A percentile compares a stretch with the other conserved stretches of the same genome.
Evolutionary conservation across 2,329 filamentous ascomycete genomes (phyloP).

Genomic region (Orbilia oligospora): DNA sequence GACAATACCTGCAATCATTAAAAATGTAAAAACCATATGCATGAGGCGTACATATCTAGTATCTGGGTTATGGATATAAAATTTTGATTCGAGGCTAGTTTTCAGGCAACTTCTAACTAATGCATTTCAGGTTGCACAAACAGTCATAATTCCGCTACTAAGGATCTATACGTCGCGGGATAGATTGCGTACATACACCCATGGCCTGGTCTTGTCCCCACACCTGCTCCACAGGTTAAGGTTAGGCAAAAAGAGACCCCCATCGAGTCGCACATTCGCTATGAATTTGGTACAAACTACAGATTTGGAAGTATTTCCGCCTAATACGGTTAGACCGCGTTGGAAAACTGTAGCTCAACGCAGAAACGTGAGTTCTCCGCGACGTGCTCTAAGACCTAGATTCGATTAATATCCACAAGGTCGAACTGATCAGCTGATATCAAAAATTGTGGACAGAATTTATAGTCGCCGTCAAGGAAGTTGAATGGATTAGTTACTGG

Average conservation of each 20-base stretch:
- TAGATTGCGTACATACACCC: not conserved
- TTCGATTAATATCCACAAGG: too few relatives aligned
- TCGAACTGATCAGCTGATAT: too few relatives aligned
- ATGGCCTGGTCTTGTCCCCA: too few relatives aligned
- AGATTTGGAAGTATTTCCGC: constrained; percentile 1
- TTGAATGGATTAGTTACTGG: too few relatives aligned
- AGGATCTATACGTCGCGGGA: not conserved
- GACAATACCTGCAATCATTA: too few relatives aligned
- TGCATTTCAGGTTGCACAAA: not conserved
- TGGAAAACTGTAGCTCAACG: constrained; percentile 5
- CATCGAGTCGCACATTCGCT: not conserved
- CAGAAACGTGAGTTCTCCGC: not conserved
- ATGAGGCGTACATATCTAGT: too few relatives aligned
- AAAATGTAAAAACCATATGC: too few relatives aligned
- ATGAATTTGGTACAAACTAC: not conserved
- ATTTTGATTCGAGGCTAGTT: too few relatives aligned
- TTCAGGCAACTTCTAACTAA: not conserved
- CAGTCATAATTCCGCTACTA: not conserved
- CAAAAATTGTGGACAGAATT: too few relatives aligned
- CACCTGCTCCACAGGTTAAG: not conserved
- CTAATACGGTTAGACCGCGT: constrained; percentile 10
- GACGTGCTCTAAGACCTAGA: not conserved
- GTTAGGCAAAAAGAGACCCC: constrained; percentile 7
- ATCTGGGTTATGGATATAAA: too few relatives aligned
- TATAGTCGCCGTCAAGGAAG: too few relatives aligned